A percentile compares a stretch with the other conserved stretches of the same genome.
phyloP scores from a whole-genome alignment of 2,329 filamentous ascomycete genomes.

The Byssoonygena ceratinophila region DNA sequence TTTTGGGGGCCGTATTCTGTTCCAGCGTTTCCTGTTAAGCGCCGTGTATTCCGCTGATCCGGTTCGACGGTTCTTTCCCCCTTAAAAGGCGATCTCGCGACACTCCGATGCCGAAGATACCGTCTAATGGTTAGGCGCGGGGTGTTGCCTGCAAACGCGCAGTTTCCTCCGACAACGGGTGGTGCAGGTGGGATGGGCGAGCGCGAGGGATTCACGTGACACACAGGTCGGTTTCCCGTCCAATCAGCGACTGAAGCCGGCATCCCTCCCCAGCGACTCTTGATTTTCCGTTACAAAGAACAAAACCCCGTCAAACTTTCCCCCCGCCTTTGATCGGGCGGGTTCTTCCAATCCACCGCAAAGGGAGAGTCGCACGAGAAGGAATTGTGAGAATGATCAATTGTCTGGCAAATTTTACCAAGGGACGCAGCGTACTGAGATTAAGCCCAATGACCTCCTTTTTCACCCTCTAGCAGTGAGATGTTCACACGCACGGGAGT shows the following conservation, averaged over 20 bases:
- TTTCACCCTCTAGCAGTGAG: background rate
- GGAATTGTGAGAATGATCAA: background rate
- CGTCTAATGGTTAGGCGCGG: background rate
- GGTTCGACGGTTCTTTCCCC: background rate
- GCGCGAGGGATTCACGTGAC: background rate
- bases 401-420: background rate
- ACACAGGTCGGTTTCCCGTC: background rate
- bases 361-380: background rate
- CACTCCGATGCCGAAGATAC: background rate
- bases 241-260: background rate
- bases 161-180: background rate
- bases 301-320: background rate
- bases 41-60: background rate
- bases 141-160: background rate
- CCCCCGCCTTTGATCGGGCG: constrained; percentile 3
- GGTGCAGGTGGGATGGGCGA: background rate
- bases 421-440: background rate
- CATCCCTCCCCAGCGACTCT: background rate
- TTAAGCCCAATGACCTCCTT: background rate
- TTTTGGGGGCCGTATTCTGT: constrained; percentile 8
- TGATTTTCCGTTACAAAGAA: constrained; percentile 4
- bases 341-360: constrained; percentile 2
- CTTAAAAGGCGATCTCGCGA: background rate
- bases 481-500: background rate
- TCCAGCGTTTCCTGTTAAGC: constrained; percentile 1